Conservation (phyloP, 78 protist genomes). For the Isochrysis galbana region DNA sequence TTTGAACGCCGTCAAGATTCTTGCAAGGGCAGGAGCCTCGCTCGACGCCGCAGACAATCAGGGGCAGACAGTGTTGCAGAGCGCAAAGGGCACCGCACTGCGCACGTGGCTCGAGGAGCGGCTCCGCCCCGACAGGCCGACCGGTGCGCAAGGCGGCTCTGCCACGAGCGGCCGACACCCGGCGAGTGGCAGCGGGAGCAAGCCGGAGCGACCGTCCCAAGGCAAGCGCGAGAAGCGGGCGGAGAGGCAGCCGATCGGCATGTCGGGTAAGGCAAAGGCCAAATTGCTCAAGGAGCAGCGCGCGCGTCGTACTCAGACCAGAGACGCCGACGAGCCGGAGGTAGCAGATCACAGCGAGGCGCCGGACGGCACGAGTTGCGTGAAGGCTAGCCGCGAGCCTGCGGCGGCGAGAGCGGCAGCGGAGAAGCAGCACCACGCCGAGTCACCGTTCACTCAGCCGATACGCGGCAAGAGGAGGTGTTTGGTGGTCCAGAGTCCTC, state of each 20-base stretch:
- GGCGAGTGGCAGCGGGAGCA: not conserved
- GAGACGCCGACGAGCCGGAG: not conserved
- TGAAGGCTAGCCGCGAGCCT: not conserved
- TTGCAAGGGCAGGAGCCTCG: not conserved
- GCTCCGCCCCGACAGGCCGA: not conserved
- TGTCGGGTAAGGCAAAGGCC: not conserved
- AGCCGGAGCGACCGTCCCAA: not conserved
- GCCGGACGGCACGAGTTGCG: not conserved
- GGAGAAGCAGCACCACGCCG: not conserved
- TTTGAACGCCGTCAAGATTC: not conserved
- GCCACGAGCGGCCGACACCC: not conserved
- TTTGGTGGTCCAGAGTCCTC: too few species aligned
- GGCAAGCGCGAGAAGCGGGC: not conserved
- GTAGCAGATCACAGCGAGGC: not conserved
- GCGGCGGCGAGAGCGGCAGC: not conserved
- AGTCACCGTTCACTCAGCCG: too few species aligned
- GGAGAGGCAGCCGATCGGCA: not conserved
- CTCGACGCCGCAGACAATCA: not conserved
- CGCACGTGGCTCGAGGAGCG: not conserved
- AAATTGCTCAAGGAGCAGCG: not conserved
- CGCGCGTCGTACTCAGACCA: too few species aligned
- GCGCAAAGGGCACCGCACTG: not conserved
- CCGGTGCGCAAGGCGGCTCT: not conserved
- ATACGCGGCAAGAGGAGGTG: too few species aligned
- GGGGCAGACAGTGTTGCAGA: not conserved